These are phyloP conservation scores for Penicillium fimorum DNA, from an alignment of 495 filamentous ascomycete species.

Conservation along the genomic window DNA sequence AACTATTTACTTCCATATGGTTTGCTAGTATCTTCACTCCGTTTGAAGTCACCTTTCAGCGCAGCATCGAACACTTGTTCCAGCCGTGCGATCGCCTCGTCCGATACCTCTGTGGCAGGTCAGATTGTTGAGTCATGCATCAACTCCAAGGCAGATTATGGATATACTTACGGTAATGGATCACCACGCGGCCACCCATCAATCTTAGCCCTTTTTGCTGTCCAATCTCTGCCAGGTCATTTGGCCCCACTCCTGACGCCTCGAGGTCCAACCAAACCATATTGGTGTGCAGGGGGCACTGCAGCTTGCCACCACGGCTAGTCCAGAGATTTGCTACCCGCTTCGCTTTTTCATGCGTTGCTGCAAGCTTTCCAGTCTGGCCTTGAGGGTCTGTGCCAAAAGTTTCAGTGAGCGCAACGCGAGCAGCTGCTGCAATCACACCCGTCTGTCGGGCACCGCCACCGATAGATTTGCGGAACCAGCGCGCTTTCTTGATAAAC, in stretches of 20 bases:
- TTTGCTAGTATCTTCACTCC: slow-evolving; percentile 37
- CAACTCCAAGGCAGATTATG: neutral
- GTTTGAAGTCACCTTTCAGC: slow-evolving; percentile 37
- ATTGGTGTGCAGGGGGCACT: slow-evolving; percentile 67
- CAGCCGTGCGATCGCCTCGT: slow-evolving; percentile 40
- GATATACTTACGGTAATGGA: slow-evolving; percentile 47
- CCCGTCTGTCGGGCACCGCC: slow-evolving; percentile 75
- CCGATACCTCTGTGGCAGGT: slow-evolving; percentile 45
- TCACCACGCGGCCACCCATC: slow-evolving; percentile 39
- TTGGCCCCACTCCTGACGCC: slow-evolving; percentile 39
- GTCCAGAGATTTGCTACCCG: slow-evolving; percentile 63
- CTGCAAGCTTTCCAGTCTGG: slow-evolving; percentile 60
- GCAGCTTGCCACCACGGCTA: slow-evolving; percentile 48
- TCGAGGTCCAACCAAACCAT: slow-evolving; percentile 91
- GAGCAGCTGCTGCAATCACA: slow-evolving; percentile 47
- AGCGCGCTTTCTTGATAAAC: slow-evolving; percentile 70
- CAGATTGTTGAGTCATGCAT: slow-evolving; percentile 17
- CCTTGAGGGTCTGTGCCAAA: slow-evolving; percentile 63
- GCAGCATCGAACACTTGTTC: slow-evolving; percentile 43
- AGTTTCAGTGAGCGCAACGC: slow-evolving; percentile 50
- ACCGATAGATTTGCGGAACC: slow-evolving; percentile 81
- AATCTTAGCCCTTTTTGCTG: slow-evolving; percentile 41
- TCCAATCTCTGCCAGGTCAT: slow-evolving; percentile 43
- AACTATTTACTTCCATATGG: slow-evolving; percentile 37
- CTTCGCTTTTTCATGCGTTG: slow-evolving; percentile 64